These are phyloP conservation scores for Triticum turgidum DNA, from an alignment of 176 grass and related monocot species.

Conservation along the genomic window DNA sequence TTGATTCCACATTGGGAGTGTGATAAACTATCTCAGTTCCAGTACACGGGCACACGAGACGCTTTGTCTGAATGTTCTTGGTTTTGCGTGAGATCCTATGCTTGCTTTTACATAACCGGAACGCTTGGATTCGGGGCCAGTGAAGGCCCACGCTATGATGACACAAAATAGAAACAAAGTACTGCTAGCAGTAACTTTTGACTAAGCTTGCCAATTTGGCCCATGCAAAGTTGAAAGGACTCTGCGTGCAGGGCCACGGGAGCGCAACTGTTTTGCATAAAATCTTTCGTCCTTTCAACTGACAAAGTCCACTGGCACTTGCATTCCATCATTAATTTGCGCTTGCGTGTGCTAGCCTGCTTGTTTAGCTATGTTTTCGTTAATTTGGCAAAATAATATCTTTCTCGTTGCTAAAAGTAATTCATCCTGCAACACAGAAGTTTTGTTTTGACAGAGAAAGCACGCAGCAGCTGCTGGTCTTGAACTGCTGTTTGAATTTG, in stretches of 20 bases:
- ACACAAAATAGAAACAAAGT: neutral
- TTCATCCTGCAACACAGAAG: neutral
- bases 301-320: neutral
- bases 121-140: slow-evolving; percentile 16
- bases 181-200: slow-evolving; percentile 26
- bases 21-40: neutral
- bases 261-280: neutral
- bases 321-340: neutral
- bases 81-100: slow-evolving; percentile 7
- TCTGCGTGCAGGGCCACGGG: neutral
- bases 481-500: no score
- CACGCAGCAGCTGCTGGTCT: neutral
- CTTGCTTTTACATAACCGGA: neutral
- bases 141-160: neutral
- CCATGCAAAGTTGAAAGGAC: neutral
- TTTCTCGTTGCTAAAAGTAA: neutral
- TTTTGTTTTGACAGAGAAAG: neutral
- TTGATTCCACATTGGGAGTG: neutral
- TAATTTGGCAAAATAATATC: neutral
- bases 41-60: slow-evolving; percentile 19
- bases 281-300: neutral
- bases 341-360: no score
- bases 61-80: slow-evolving; percentile 53
- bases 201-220: slow-evolving; percentile 2
- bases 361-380: neutral